Evolutionary conservation across 2,329 filamentous ascomycete species (phyloP).

Genomic region (Calycina herbarum): DNA sequence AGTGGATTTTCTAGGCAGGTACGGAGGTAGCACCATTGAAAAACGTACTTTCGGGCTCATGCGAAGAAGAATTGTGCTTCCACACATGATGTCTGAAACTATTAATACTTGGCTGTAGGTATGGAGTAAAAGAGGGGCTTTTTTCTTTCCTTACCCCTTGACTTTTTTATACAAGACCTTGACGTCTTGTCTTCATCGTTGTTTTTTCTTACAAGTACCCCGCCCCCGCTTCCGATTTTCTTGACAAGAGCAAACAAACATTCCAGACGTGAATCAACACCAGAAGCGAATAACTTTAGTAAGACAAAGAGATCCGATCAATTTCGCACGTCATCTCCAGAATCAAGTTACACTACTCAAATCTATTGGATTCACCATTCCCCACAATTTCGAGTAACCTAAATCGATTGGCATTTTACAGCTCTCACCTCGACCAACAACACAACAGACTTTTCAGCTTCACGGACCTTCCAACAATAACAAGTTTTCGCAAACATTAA

Average conservation of each 20-base stretch:
- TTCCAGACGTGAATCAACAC: not conserved
- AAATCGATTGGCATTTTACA: not conserved
- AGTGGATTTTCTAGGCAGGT: not conserved
- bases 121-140: not conserved
- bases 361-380: not conserved
- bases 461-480: not conserved
- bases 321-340: not conserved
- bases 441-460: not conserved
- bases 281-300: not conserved
- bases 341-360: not conserved
- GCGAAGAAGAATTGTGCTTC: slow-evolving; percentile 1
- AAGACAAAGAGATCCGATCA: not conserved
- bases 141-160: not conserved
- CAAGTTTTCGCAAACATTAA: not conserved
- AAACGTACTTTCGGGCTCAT: not conserved
- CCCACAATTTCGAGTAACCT: not conserved
- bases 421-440: not conserved
- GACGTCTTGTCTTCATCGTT: not conserved
- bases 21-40: not conserved
- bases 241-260: not conserved
- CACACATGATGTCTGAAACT: slow-evolving; percentile 3
- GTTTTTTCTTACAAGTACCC: not conserved
- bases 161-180: not conserved
- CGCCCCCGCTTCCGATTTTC: not conserved
- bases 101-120: not conserved